Evolutionary conservation across 1,284 basidiomycete genomes (phyloP), one percentile per base, ranked within the genome.

Genomic region (Cutaneotrichosporon mucoides): DNA sequence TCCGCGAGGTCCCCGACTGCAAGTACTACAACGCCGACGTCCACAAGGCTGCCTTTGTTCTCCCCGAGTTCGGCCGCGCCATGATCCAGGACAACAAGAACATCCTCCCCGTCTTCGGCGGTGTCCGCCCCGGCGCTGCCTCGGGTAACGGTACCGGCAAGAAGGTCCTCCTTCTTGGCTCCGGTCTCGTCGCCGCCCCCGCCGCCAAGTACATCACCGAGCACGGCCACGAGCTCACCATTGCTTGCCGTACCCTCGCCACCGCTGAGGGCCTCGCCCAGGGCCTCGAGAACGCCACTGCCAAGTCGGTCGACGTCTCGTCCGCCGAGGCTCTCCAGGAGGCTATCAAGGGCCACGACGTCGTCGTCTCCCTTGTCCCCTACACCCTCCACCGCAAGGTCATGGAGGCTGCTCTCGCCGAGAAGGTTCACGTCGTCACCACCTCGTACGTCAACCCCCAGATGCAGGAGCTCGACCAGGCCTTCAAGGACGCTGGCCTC

Each of bases 311-410:
- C 63, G 92, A 99, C 73, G 94, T 94, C 54, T 84, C 82, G 70
- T 81, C 88, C 68, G 78, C 85, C 41, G 80, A 83, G 13, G 88
- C 86, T 5, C 87, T 99, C 51, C 89, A 92, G 68, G 82, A 82
- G 43, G 86, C 87, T 51, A 84, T 99, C 64, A 89, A 88, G 48
- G 87, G 85, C 54, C 87, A 92, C 78, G 92, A 99, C 79, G 84
- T 98, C 60, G 92, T 99, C 75, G 90, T 99, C 73, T 96, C 92
- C 40, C 86, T 99, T 73, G 93, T 99, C 66, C 96, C 96, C 7
- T 99, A 98, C 83, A 93, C 87, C 59, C 84, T 88, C 82, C 95
- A 99, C 78, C 87, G 87, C 13, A 82, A 83, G 42, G 92, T 99
- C 72, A 95, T 99, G 82, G 88, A 90, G 79, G 90, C 92, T 12